phyloP scores from a whole-genome alignment of 2,329 filamentous ascomycete genomes.

The Lojkania enalia region DNA sequence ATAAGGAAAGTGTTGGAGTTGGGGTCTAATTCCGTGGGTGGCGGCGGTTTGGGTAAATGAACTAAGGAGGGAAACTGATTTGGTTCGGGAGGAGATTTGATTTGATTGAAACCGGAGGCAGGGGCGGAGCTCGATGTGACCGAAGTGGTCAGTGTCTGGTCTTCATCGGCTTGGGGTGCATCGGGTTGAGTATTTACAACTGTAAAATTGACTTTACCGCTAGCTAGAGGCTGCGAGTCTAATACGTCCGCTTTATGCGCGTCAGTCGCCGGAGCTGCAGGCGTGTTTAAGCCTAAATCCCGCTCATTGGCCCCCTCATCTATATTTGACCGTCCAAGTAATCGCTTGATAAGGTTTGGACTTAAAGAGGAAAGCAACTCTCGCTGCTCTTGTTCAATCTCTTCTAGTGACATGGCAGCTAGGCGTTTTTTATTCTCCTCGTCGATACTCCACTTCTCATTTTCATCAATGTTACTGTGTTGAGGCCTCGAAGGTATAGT shows the following conservation, averaged over 20 bases:
- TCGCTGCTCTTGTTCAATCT: constrained; percentile 78
- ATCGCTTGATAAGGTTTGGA: constrained; percentile 72
- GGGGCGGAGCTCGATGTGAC: constrained; percentile 54
- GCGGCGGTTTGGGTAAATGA: constrained; percentile 64
- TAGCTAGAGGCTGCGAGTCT: constrained; percentile 11
- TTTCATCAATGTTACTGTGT: constrained; percentile 39
- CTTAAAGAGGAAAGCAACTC: constrained; percentile 81
- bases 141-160: too few species aligned
- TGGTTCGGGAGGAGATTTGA: neutral
- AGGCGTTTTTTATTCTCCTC: constrained; percentile 77
- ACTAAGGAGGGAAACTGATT: constrained; percentile 52
- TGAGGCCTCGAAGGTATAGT: constrained; percentile 13
- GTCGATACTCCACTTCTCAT: constrained; percentile 75
- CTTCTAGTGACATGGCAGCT: constrained; percentile 75
- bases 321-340: constrained; percentile 76
- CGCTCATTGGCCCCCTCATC: constrained; percentile 61
- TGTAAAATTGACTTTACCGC: constrained; percentile 44
- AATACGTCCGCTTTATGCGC: constrained; percentile 14
- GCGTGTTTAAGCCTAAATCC: constrained; percentile 30
- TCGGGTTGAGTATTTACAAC: constrained; percentile 13
- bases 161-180: too few species aligned
- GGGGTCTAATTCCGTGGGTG: constrained; percentile 77
- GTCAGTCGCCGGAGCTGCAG: constrained; percentile 15
- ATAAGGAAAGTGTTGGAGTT: constrained; percentile 79
- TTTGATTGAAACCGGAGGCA: neutral